Evolutionary conservation across 202 grass and related monocot genomes (phyloP).

Genomic region (Carex arenaria): DNA sequence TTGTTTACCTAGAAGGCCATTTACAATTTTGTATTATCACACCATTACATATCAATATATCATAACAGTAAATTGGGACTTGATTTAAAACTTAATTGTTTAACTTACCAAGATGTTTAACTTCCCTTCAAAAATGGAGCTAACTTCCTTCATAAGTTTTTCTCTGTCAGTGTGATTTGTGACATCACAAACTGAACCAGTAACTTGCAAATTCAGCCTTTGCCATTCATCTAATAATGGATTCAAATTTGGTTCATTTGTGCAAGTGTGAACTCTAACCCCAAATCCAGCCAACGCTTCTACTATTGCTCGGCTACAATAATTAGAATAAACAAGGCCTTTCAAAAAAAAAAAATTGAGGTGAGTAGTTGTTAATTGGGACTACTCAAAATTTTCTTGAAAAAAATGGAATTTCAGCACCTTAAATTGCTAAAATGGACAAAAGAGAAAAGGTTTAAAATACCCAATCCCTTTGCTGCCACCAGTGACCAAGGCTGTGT

Average conservation of each 20-base stretch:
- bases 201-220: slow-evolving; percentile 33
- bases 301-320: slow-evolving; percentile 24
- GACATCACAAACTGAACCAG: slow-evolving; percentile 60
- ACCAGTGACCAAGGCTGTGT: slow-evolving; percentile 12
- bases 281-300: slow-evolving; percentile 42
- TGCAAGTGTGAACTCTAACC: slow-evolving; percentile 45
- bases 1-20: slow-evolving; percentile 43
- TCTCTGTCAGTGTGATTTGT: slow-evolving; percentile 34
- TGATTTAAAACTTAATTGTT: not conserved
- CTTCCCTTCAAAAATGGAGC: slow-evolving; percentile 31
- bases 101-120: slow-evolving; percentile 46
- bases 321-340: no score
- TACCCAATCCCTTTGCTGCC: slow-evolving; percentile 12
- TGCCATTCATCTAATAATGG: slow-evolving; percentile 37
- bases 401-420: not conserved
- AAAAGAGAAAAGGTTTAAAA: not conserved
- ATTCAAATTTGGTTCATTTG: slow-evolving; percentile 28
- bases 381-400: not conserved
- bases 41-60: not conserved
- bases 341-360: no score
- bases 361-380: not conserved
- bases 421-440: not conserved
- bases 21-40: not conserved
- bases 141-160: slow-evolving; percentile 29
- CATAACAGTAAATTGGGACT: not conserved